A percentile compares a stretch with the other conserved stretches of the same genome.
phyloP scores from a whole-genome alignment of 805 yeast species.

The Saccharomyces paradoxus region DNA sequence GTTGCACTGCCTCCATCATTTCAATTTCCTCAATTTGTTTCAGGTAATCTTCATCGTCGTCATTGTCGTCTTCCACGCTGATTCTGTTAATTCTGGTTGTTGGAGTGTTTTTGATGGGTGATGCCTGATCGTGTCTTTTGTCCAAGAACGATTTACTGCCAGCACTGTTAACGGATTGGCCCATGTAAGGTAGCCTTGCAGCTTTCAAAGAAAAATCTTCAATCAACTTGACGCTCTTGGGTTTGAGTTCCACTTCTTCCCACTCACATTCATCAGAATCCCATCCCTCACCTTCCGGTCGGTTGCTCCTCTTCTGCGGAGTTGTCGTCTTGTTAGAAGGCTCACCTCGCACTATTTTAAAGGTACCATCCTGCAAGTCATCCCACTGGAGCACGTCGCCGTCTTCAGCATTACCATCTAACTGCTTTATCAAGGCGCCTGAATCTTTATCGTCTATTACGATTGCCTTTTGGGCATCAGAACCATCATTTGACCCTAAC shows the following conservation, averaged over 20 bases:
- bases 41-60: conserved; percentile 18
- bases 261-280: conserved; percentile 45
- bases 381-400: not conserved
- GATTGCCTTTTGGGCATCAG: conserved; percentile 40
- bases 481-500: conserved; percentile 39
- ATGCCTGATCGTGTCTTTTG: conserved; percentile 15
- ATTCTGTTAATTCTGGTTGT: conserved; percentile 5
- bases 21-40: conserved; percentile 30
- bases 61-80: conserved; percentile 11
- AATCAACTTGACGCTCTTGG: conserved; percentile 12
- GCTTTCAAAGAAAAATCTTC: conserved; percentile 38
- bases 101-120: conserved; percentile 14
- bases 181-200: conserved; percentile 31
- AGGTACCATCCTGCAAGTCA: not conserved
- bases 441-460: conserved; percentile 35
- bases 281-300: conserved; percentile 24
- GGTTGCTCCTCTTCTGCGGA: conserved; percentile 11
- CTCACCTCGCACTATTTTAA: conserved; percentile 1
- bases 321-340: not conserved
- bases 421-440: conserved; percentile 1
- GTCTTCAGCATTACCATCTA: not conserved
- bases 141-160: conserved; percentile 29
- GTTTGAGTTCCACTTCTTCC: conserved; percentile 55
- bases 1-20: conserved; percentile 34
- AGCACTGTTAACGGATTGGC: conserved; percentile 4